Percentiles rank a stretch among this genome's conserved stretches.
These are phyloP conservation scores for Albugo candida DNA, from an alignment of 352 stramenopile species.

Conservation along the genomic window DNA sequence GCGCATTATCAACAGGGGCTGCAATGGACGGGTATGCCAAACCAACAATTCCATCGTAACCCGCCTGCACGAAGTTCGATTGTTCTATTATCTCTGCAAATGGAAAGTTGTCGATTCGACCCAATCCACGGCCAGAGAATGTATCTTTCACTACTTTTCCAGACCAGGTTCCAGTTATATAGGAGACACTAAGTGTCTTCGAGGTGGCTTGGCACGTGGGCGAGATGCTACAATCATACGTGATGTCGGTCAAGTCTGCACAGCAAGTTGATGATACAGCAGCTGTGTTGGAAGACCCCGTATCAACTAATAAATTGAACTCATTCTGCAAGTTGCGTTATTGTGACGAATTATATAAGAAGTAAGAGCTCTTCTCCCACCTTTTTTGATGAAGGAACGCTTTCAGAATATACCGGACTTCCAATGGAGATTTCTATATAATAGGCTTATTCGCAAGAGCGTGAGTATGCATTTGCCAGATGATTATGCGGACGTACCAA, in stretches of 20 bases:
- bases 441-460: conserved; percentile 15
- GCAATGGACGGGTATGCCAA: conserved; percentile 40
- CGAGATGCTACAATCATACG: conserved; percentile 50
- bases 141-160: conserved; percentile 42
- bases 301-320: conserved; percentile 62
- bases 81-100: conserved; percentile 40
- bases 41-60: conserved; percentile 59
- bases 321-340: conserved; percentile 16
- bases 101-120: conserved; percentile 19
- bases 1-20: conserved; percentile 21
- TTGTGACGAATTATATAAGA: background rate
- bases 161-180: conserved; percentile 56
- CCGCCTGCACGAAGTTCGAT: conserved; percentile 44
- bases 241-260: conserved; percentile 25
- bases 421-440: conserved; percentile 32
- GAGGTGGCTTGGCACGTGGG: conserved; percentile 24
- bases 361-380: background rate
- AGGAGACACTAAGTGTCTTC: conserved; percentile 34
- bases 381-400: background rate
- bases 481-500: conserved; percentile 13
- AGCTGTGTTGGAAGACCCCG: conserved; percentile 58
- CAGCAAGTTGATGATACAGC: conserved; percentile 63
- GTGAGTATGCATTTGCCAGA: background rate
- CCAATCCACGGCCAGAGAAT: conserved; percentile 34
- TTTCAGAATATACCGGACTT: conserved; percentile 13